A percentile compares a stretch with the other conserved stretches of the same genome.
Conservation (phyloP, 352 stramenopile species). For the Pythium periplocum region DNA sequence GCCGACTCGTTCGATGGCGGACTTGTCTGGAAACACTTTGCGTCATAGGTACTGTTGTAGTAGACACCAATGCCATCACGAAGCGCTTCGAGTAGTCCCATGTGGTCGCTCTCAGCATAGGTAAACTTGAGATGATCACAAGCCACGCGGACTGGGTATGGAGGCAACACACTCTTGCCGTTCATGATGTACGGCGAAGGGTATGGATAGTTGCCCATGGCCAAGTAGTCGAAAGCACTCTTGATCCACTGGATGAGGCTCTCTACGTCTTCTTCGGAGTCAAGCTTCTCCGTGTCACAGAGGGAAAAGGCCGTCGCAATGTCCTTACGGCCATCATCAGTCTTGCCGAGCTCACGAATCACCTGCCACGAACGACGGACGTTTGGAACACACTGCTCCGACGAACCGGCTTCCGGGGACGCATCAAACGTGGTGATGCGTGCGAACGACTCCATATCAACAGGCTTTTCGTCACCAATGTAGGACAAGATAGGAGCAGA, state of each 20-base stretch:
- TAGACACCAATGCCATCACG: conserved; percentile 59
- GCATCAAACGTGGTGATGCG: conserved; percentile 58
- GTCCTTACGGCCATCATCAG: conserved; percentile 30
- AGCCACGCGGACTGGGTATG: conserved; percentile 87
- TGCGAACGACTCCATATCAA: conserved; percentile 66
- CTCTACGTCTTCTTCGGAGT: conserved; percentile 38
- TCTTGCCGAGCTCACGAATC: conserved; percentile 51
- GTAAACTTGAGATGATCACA: conserved; percentile 60
- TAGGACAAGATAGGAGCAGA: conserved; percentile 87
- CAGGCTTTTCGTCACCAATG: conserved; percentile 38
- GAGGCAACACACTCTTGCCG: conserved; percentile 72
- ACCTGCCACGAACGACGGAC: conserved; percentile 56
- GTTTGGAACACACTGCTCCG: conserved; percentile 72
- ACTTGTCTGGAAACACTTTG: conserved; percentile 46
- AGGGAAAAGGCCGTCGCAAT: conserved; percentile 41
- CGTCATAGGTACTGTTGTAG: conserved; percentile 65
- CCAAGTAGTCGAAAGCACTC: conserved; percentile 88
- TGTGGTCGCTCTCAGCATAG: conserved; percentile 29
- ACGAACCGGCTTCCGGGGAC: conserved; percentile 55
- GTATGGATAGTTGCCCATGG: conserved; percentile 97
- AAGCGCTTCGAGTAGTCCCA: conserved; percentile 44
- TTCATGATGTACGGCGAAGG: conserved; percentile 93
- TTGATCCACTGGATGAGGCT: conserved; percentile 60
- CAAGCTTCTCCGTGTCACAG: conserved; percentile 42
- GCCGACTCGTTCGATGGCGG: conserved; percentile 51